These are phyloP conservation scores for Isoetes taiwanensis DNA, from an alignment of 75 land plant species.

Conservation along the genomic window DNA sequence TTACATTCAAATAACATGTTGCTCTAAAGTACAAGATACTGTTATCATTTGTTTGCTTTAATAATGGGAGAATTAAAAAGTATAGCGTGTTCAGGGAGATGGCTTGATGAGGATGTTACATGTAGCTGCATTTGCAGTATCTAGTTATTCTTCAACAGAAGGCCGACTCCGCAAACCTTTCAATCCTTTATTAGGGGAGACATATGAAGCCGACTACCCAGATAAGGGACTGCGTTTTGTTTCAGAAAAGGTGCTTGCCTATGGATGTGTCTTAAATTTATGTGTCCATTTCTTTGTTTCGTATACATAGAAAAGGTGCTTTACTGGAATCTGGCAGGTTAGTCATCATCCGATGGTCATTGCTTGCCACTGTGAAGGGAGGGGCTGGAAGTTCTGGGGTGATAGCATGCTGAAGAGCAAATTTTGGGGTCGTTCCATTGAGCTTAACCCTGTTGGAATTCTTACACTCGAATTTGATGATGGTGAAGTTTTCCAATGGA, in stretches of 20 bases:
- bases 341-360: constrained; percentile 65
- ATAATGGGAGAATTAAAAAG: not conserved
- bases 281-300: not conserved
- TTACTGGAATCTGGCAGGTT: constrained; percentile 26
- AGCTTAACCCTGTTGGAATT: constrained; percentile 48
- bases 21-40: not conserved
- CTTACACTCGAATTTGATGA: constrained; percentile 51
- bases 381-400: constrained; percentile 53
- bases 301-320: not conserved
- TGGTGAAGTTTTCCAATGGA: constrained; percentile 54
- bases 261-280: not conserved
- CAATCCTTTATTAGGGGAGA: constrained; percentile 75
- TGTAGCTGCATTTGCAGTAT: constrained; percentile 89
- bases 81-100: constrained; percentile 39
- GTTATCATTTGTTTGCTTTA: not conserved
- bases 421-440: constrained; percentile 64
- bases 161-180: constrained; percentile 76
- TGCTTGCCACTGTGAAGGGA: constrained; percentile 67
- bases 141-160: constrained; percentile 70
- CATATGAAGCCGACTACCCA: constrained; percentile 81
- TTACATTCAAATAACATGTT: not conserved
- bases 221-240: constrained; percentile 77
- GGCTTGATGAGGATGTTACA: constrained; percentile 48
- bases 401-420: constrained; percentile 49
- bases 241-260: constrained; percentile 56